These are phyloP conservation scores for Verbascum thapsus DNA, from an alignment of 257 asterid genomes.

Conservation along the genomic window DNA sequence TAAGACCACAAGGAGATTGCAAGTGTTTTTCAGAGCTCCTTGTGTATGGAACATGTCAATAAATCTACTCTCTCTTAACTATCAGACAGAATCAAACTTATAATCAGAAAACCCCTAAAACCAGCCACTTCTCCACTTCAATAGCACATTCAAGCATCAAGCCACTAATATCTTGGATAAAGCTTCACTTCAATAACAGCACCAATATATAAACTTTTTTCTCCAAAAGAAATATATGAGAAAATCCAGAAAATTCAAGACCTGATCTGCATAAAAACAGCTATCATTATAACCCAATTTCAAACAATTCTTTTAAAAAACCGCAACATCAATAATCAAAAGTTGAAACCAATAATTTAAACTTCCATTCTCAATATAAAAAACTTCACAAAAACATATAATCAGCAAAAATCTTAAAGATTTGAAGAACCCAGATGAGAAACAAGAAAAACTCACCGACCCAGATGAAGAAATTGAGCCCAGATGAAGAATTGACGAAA, in stretches of 20 bases:
- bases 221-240: slow-evolving; percentile 2
- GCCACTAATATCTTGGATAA: slow-evolving; percentile 20
- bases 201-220: slow-evolving; percentile 13
- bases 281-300: slow-evolving; percentile 28
- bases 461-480: slow-evolving; percentile 41
- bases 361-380: slow-evolving; percentile 21
- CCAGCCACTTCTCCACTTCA: slow-evolving; percentile 33
- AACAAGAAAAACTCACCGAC: slow-evolving; percentile 33
- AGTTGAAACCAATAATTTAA: background rate
- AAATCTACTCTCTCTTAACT: slow-evolving; percentile 29
- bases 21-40: slow-evolving; percentile 76
- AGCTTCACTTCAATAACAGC: slow-evolving; percentile 30
- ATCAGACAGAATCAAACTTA: slow-evolving; percentile 25
- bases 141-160: slow-evolving; percentile 30
- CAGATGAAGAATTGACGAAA: slow-evolving; percentile 46
- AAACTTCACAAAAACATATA: slow-evolving; percentile 23
- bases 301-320: slow-evolving; percentile 14
- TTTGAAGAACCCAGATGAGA: slow-evolving; percentile 34
- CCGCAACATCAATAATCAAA: slow-evolving; percentile 25
- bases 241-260: slow-evolving; percentile 13
- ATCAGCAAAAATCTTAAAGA: slow-evolving; percentile 27
- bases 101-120: background rate
- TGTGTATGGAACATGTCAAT: slow-evolving; percentile 78
- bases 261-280: slow-evolving; percentile 39
- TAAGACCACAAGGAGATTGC: slow-evolving; percentile 78